Percentiles rank a stretch among this genome's conserved stretches.
These are phyloP conservation scores for Urostyla sp. DNA, from an alignment of 73 alveolate genomes.

Conservation along the genomic window DNA sequence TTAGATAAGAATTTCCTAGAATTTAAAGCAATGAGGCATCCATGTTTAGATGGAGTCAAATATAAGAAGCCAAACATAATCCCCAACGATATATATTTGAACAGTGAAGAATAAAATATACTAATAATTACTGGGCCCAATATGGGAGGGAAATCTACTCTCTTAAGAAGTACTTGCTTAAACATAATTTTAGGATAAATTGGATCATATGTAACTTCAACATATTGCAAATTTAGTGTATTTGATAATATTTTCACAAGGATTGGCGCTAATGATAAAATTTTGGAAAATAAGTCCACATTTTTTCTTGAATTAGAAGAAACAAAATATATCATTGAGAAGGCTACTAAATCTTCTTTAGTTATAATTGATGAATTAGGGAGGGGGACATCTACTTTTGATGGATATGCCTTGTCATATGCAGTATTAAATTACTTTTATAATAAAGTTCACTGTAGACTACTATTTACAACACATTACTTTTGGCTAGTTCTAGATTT, in stretches of 20 bases:
- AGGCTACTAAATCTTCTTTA: conserved; percentile 83
- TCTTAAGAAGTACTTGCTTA: conserved; percentile 87
- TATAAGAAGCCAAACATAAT: conserved; percentile 38
- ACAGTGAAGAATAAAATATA: conserved; percentile 51
- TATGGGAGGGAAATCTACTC: conserved; percentile 97
- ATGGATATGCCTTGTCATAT: conserved; percentile 95
- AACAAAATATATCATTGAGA: conserved; percentile 83
- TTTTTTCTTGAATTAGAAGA: conserved; percentile 96
- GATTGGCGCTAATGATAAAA: conserved; percentile 92
- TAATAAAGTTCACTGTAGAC: conserved; percentile 1
- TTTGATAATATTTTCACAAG: conserved; percentile 95
- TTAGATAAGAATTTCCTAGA: conserved; percentile 7
- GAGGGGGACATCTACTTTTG: conserved; percentile 95
- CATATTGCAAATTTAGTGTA: conserved; percentile 72
- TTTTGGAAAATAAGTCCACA: conserved; percentile 88
- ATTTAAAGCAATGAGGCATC: conserved; percentile 24
- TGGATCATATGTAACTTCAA: conserved; percentile 97
- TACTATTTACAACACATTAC: conserved; percentile 95
- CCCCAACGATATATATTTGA: conserved; percentile 71
- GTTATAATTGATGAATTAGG: conserved; percentile 98
- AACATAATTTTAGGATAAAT: conserved; percentile 88
- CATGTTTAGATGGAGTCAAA: conserved; percentile 30
- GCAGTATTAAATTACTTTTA: conserved; percentile 70
- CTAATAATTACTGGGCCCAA: conserved; percentile 93
- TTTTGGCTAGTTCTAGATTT: conserved; percentile 92